Base-by-base conservation (phyloP, 495 filamentous ascomycete species). In the Hamigera avellanea region DNA sequence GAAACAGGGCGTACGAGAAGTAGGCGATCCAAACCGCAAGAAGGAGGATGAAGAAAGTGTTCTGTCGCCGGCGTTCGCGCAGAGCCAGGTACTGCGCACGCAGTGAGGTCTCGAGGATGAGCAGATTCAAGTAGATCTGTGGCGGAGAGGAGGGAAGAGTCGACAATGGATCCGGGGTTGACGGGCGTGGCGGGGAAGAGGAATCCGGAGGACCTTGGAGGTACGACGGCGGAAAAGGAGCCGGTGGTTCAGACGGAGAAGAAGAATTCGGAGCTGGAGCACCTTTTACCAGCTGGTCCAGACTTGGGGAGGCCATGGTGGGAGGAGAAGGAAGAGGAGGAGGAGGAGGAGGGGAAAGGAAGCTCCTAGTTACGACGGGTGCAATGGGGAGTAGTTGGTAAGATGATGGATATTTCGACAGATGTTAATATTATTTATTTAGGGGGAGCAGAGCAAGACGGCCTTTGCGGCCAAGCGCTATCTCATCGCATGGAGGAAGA, bases 71-170 rank as follows among this genome's bases (percentile, higher is more conserved):
- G 29, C 93, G 82, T 32, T 86, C 80, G 15, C 86, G 85, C 32
- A 95, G 70, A 37, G 83, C 77, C 35, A 99, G 73, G 57, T 93
- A 96, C 50, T 99, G 91, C 14, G 81, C 78, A 29, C 91, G 87
- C 16, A 99, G 69, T 10, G 86, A 93, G 33, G 86, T 86, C 59
- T 99, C 91, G 53, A 99, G 81, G 48, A 99, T 89, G 35, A 99
- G 69, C 26, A 99, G 81, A 56, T 99, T 99, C 46, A 96, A 74
- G 64, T 96, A 99, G 49, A 96, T 95, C 63, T 95, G 93, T n/a
- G 85, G 85, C 53, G 83, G 89, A 19, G 88, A 86, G 42, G 82
- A 89, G 8, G 91, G 89, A 19, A 93, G 75, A 27, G 78, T 73
- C 38, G 80, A 78, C 32, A 86, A 68, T 26, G 88, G 88, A 56